phyloP scores from a whole-genome alignment of 2,329 filamentous ascomycete species.

The Penicillium brevicompactum region DNA sequence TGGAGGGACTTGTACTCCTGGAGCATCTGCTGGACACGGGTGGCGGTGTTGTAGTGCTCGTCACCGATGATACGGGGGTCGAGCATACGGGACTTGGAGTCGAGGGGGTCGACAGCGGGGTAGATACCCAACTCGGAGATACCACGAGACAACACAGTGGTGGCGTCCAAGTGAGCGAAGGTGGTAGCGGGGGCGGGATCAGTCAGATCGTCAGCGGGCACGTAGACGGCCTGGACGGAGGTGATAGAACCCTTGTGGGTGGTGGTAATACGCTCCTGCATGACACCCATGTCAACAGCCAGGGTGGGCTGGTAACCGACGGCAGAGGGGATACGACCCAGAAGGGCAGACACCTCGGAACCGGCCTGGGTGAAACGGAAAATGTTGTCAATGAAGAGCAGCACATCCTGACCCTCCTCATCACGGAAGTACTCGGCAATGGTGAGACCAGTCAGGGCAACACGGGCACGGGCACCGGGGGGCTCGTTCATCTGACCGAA shows the following conservation, averaged over 20 bases:
- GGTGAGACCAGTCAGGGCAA: conserved; percentile 84
- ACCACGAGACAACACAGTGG: conserved; percentile 99
- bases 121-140: conserved; percentile 99
- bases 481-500: conserved; percentile 99
- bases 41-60: conserved; percentile 95
- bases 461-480: conserved; percentile 98
- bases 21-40: conserved; percentile 96
- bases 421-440: conserved; percentile 77
- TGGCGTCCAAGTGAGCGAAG: conserved; percentile 99
- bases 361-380: conserved; percentile 99
- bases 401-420: conserved; percentile 86
- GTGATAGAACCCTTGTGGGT: conserved; percentile 99
- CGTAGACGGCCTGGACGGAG: conserved; percentile 99
- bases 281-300: conserved; percentile 97
- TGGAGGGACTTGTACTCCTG: conserved; percentile 99
- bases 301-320: conserved; percentile 99
- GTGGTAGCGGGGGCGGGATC: conserved; percentile 99
- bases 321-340: conserved; percentile 99
- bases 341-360: conserved; percentile 99
- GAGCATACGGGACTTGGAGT: conserved; percentile 99
- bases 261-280: conserved; percentile 99
- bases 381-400: conserved; percentile 99
- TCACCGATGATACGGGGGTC: conserved; percentile 98
- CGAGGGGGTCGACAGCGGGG: conserved; percentile 98
- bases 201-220: conserved; percentile 99